Base-by-base conservation (phyloP, 1,284 basidiomycete genomes). In the Fistulina hepatica region DNA sequence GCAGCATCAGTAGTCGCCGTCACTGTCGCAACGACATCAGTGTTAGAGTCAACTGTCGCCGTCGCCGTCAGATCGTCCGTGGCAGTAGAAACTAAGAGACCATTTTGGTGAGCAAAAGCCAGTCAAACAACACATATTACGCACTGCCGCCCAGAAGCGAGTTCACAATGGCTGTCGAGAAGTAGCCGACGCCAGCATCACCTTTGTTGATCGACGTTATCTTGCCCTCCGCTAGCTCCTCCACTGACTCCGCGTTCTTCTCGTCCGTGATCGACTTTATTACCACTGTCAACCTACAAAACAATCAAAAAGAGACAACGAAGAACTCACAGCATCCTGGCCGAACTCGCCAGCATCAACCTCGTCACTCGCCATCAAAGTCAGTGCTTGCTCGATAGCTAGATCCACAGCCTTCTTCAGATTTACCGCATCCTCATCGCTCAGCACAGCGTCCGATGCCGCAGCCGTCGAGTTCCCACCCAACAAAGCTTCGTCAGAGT, bases 331-430 rank as follows among this genome's bases (percentile, higher is more conserved):
- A 13, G 37, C 13, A 33, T 30, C n/a, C 26, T 35, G 43, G 11
- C 17, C 40, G 25, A 26, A 26, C 36, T 36, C 19, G 28, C 28
- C 36, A 20, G 44, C 40, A 19, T 34, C 33, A 19, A 31, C 13
- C 28, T 31, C 28, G 13, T 31, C 28, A 19, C 28, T 31, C 9
- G 28, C 28, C 28, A 31, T 31, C 28, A 46, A 36, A 23, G 38
- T 44, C 12, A 47, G 39, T 8, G 44, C 42, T 31, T 46, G 47
- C 5, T 36, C 48, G 25, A 50, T 48, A 17, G 44, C 46, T 11
- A 33, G 36, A 22, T 45, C 39, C 12, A 50, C 44, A 10, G 48
- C 48, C 41, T 47, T 44, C 38, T 50, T 50, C 28, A 48, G 43
- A 36, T 50, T 41, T 34, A 45, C 40, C 15, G 48, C 46, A 26